Evolutionary conservation across 352 stramenopile species (phyloP).

Genomic region (Elongisporangium anandrum): DNA sequence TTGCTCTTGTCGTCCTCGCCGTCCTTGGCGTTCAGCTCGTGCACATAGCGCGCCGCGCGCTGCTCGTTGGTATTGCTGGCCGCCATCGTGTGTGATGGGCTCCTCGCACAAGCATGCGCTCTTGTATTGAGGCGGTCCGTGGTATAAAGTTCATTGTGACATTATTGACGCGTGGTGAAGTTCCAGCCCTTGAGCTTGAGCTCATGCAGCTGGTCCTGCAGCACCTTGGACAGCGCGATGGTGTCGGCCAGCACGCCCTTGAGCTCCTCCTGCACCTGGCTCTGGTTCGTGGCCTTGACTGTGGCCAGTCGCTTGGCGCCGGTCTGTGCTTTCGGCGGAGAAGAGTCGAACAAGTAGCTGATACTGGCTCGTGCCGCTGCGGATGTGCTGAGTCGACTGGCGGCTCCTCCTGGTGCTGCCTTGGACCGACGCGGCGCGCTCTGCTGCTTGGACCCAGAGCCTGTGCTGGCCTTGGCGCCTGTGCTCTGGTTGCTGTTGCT

Average conservation of each 20-base stretch:
- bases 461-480: neutral
- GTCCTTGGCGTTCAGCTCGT: constrained; percentile 30
- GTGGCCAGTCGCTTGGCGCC: constrained; percentile 13
- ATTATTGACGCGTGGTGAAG: constrained; percentile 30
- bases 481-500: neutral
- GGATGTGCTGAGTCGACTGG: neutral
- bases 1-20: constrained; percentile 34
- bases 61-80: constrained; percentile 32
- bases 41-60: constrained; percentile 59
- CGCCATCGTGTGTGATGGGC: neutral
- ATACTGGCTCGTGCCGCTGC: neutral
- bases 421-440: neutral
- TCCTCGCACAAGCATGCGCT: neutral
- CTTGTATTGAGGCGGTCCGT: constrained; percentile 4
- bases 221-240: constrained; percentile 63
- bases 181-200: constrained; percentile 81
- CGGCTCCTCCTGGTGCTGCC: neutral
- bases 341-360: constrained; percentile 1
- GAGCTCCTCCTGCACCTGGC: constrained; percentile 69
- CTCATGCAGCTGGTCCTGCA: constrained; percentile 74
- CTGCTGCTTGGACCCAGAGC: neutral
- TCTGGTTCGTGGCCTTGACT: constrained; percentile 34
- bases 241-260: constrained; percentile 55
- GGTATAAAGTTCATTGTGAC: constrained; percentile 5
- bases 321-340: constrained; percentile 2